Evolutionary conservation across 23 red algal genomes (phyloP).

Genomic region (Agarophyton chilense): DNA sequence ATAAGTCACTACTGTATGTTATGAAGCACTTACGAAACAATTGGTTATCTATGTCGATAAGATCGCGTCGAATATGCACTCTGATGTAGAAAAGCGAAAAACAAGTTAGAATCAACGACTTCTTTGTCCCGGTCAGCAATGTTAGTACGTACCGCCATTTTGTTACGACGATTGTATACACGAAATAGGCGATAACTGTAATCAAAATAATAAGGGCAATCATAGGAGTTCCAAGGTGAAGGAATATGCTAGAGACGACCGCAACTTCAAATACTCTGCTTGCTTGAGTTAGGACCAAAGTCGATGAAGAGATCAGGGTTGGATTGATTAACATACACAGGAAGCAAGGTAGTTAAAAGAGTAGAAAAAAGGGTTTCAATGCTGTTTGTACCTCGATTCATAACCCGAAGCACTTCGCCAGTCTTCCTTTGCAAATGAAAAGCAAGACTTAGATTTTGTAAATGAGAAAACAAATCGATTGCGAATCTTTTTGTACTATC

Average conservation of each 20-base stretch:
- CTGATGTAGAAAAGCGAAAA: background rate
- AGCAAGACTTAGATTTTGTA: conserved; percentile 76
- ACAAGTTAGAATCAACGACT: background rate
- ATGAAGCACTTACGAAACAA: conserved; percentile 11
- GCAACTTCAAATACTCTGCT: conserved; percentile 55
- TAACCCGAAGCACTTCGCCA: conserved; percentile 83
- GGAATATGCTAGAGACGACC: conserved; percentile 67
- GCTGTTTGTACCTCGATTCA: conserved; percentile 79
- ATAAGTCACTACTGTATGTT: background rate
- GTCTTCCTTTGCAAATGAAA: conserved; percentile 80
- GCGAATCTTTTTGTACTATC: conserved; percentile 61
- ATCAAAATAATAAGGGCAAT: conserved; percentile 55
- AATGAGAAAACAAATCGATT: conserved; percentile 69
- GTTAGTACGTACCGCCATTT: conserved; percentile 45
- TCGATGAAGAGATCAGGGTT: background rate
- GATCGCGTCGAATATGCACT: background rate
- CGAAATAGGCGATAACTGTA: conserved; percentile 48
- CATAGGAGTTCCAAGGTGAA: conserved; percentile 50
- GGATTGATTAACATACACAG: conserved; percentile 51
- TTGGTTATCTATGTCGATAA: conserved; percentile 34
- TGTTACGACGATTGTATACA: conserved; percentile 34
- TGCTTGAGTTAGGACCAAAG: background rate
- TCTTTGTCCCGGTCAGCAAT: background rate
- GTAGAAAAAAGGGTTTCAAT: conserved; percentile 69
- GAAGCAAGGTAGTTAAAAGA: conserved; percentile 81